Conservation (phyloP, 2,329 filamentous ascomycete genomes). For the Paecilomyces niveus region DNA sequence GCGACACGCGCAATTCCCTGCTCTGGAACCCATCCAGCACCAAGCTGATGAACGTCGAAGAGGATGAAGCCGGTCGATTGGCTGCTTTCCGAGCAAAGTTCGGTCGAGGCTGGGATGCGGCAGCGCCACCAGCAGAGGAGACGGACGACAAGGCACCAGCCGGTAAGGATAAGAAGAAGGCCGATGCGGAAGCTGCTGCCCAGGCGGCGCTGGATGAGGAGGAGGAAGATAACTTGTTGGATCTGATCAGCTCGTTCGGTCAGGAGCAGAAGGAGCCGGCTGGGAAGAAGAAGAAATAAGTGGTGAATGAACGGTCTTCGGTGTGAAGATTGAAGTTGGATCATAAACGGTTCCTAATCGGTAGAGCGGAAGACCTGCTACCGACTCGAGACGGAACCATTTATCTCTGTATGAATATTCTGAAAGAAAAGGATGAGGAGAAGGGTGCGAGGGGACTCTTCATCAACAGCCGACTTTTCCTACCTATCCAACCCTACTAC, state of each 20-base stretch:
- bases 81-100: constrained; percentile 79
- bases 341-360: not conserved
- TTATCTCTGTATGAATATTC: not conserved
- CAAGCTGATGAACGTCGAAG: constrained; percentile 78
- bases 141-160: constrained; percentile 13
- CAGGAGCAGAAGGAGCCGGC: constrained; percentile 30
- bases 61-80: constrained; percentile 87
- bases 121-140: constrained; percentile 19
- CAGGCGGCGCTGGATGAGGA: constrained; percentile 44
- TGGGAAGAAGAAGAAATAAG: constrained; percentile 25
- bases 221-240: constrained; percentile 49
- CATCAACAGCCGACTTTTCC: not conserved
- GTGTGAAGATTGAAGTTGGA: not conserved
- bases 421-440: not conserved
- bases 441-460: not conserved
- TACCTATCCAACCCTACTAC: not conserved
- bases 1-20: constrained; percentile 83
- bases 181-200: constrained; percentile 21
- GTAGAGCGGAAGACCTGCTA: too few species aligned
- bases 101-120: constrained; percentile 73
- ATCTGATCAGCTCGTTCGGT: constrained; percentile 48
- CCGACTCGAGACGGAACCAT: not conserved
- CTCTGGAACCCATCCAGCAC: constrained; percentile 84
- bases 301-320: not conserved
- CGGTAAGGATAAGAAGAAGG: constrained; percentile 34